These are phyloP conservation scores for Penicillium canescens DNA, from an alignment of 495 filamentous ascomycete genomes.

Conservation along the genomic window DNA sequence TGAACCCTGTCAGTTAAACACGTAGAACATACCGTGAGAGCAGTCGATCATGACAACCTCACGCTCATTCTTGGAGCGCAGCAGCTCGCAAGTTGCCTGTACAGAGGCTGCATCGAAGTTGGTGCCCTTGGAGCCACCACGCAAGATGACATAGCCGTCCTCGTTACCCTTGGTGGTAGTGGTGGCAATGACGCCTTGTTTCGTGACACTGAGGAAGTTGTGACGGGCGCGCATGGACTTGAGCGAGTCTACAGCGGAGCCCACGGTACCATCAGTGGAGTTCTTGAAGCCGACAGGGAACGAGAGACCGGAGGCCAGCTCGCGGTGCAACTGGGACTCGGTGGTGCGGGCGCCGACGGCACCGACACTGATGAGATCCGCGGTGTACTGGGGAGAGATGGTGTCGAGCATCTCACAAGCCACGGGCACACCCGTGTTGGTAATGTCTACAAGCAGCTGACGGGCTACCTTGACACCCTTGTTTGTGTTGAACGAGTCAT, in stretches of 20 bases:
- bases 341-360: slow-evolving; percentile 93
- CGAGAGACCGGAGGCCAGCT: slow-evolving; percentile 86
- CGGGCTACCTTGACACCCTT: slow-evolving; percentile 87
- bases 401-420: slow-evolving; percentile 95
- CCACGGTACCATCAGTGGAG: slow-evolving; percentile 86
- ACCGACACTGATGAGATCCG: slow-evolving; percentile 88
- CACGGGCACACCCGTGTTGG: slow-evolving; percentile 79
- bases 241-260: slow-evolving; percentile 89
- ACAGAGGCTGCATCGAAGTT: slow-evolving; percentile 86
- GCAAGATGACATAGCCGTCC: slow-evolving; percentile 92
- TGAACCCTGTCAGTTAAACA: not conserved
- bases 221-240: slow-evolving; percentile 83
- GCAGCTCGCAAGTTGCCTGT: slow-evolving; percentile 67
- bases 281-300: slow-evolving; percentile 99
- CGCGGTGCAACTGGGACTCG: slow-evolving; percentile 90
- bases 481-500: slow-evolving; percentile 94
- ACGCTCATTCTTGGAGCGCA: slow-evolving; percentile 78
- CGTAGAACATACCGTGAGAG: slow-evolving; percentile 61
- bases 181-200: slow-evolving; percentile 90
- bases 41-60: slow-evolving; percentile 94
- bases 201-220: slow-evolving; percentile 95
- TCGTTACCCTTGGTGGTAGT: slow-evolving; percentile 88
- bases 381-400: slow-evolving; percentile 87
- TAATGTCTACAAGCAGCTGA: slow-evolving; percentile 84
- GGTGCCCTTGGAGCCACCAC: slow-evolving; percentile 85